A percentile compares a stretch with the other conserved stretches of the same genome.
Conservation (phyloP, 2,329 filamentous ascomycete species). For the Cytospora leucostoma region DNA sequence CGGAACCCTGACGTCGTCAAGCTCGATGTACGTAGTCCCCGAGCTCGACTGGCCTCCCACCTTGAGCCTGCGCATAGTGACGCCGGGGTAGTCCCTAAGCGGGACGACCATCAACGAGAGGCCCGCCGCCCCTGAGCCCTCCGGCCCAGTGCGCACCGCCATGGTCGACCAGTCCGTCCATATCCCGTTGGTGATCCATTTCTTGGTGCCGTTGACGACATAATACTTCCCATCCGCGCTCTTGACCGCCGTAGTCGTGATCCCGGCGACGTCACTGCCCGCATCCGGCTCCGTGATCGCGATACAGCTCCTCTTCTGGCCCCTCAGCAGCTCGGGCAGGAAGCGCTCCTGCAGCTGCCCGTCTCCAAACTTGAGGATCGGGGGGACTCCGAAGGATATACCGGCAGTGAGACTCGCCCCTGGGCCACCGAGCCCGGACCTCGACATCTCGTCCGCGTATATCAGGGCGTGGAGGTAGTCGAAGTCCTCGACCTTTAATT, state of each 20-base stretch:
- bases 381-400: constrained; percentile 71
- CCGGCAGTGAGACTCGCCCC: constrained; percentile 67
- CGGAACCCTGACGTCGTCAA: constrained; percentile 74
- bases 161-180: constrained; percentile 61
- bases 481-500: constrained; percentile 70
- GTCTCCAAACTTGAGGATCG: constrained; percentile 69
- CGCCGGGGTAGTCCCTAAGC: constrained; percentile 65
- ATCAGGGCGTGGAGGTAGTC: constrained; percentile 72
- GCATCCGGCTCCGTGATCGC: constrained; percentile 78
- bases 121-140: constrained; percentile 60
- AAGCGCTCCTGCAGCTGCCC: constrained; percentile 63
- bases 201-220: constrained; percentile 74
- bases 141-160: constrained; percentile 69
- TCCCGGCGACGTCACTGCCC: constrained; percentile 73
- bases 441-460: constrained; percentile 70
- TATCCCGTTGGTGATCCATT: constrained; percentile 53
- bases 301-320: constrained; percentile 69
- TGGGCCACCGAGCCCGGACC: constrained; percentile 66
- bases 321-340: constrained; percentile 67
- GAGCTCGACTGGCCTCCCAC: constrained; percentile 65
- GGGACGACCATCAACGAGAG: constrained; percentile 71
- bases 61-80: constrained; percentile 67
- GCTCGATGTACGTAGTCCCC: constrained; percentile 74
- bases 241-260: constrained; percentile 66
- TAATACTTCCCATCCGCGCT: constrained; percentile 65